Evolutionary conservation across 2,329 filamentous ascomycete genomes (phyloP).

Genomic region (Ceratocystis diversiconidia): DNA sequence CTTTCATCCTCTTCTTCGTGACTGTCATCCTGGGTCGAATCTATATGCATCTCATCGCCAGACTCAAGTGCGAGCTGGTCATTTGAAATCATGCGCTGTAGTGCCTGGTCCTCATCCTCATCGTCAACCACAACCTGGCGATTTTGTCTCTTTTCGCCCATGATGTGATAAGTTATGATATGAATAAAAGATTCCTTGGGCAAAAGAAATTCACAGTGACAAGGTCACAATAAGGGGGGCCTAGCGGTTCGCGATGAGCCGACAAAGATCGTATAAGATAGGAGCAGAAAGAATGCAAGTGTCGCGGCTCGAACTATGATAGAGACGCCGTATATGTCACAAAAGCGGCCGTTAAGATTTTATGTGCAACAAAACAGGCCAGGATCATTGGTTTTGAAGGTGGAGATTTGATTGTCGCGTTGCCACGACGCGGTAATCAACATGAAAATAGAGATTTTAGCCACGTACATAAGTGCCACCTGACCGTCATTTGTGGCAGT

Average conservation of each 20-base stretch:
- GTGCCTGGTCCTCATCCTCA: background rate
- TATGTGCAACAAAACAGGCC: background rate
- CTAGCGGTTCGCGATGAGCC: too few species aligned
- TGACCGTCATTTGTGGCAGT: too few species aligned
- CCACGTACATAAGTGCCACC: background rate
- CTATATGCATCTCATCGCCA: background rate
- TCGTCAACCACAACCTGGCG: background rate
- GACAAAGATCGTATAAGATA: too few species aligned
- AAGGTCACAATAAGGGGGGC: too few species aligned
- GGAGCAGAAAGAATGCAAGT: too few species aligned
- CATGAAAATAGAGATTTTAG: background rate
- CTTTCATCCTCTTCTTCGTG: background rate
- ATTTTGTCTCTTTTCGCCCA: background rate
- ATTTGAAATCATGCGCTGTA: slow-evolving; percentile 4
- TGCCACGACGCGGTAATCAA: background rate
- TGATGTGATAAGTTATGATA: background rate
- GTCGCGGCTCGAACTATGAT: too few species aligned
- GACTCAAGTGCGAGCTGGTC: background rate
- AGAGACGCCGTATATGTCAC: too few species aligned
- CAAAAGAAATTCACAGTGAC: background rate
- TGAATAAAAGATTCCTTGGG: background rate
- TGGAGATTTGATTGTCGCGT: background rate
- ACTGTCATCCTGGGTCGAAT: background rate
- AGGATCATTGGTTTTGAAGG: background rate
- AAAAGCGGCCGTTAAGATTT: background rate